phyloP scores from a whole-genome alignment of 192 early-diverging fungal genomes.

The Backusella liffmaniae region DNA sequence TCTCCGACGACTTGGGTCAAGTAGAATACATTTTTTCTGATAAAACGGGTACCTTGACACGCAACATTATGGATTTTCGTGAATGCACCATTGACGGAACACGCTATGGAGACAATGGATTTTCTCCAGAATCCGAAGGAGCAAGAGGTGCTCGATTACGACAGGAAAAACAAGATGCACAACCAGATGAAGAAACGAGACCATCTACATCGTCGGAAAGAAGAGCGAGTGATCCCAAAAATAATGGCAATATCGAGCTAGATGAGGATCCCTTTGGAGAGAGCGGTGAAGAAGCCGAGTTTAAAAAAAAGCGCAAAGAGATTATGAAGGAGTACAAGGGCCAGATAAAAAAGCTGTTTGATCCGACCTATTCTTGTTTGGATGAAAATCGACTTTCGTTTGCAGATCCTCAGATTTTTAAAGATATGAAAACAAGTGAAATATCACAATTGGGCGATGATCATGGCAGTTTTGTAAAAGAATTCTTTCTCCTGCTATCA shows the following conservation, averaged over 20 bases:
- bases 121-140: conserved; percentile 61
- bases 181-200: conserved; percentile 35
- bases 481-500: conserved; percentile 87
- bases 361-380: conserved; percentile 61
- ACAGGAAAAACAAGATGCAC: conserved; percentile 46
- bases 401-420: conserved; percentile 78
- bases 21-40: conserved; percentile 97
- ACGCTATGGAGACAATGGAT: conserved; percentile 79
- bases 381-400: conserved; percentile 70
- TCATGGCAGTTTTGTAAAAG: conserved; percentile 45
- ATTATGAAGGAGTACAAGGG: conserved; percentile 56
- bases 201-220: conserved; percentile 36
- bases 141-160: conserved; percentile 40
- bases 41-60: conserved; percentile 97
- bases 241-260: background rate
- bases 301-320: conserved; percentile 27
- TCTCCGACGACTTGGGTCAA: conserved; percentile 95
- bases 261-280: conserved; percentile 38
- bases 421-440: conserved; percentile 57
- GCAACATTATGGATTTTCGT: conserved; percentile 96
- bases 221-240: conserved; percentile 30
- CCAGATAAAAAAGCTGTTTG: conserved; percentile 64
- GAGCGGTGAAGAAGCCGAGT: conserved; percentile 24
- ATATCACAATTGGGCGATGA: conserved; percentile 11
- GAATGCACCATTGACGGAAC: conserved; percentile 87